Evolutionary conservation across 2,329 filamentous ascomycete species (phyloP), one percentile per base, ranked within the genome.

Genomic region (Alternaria sp.): DNA sequence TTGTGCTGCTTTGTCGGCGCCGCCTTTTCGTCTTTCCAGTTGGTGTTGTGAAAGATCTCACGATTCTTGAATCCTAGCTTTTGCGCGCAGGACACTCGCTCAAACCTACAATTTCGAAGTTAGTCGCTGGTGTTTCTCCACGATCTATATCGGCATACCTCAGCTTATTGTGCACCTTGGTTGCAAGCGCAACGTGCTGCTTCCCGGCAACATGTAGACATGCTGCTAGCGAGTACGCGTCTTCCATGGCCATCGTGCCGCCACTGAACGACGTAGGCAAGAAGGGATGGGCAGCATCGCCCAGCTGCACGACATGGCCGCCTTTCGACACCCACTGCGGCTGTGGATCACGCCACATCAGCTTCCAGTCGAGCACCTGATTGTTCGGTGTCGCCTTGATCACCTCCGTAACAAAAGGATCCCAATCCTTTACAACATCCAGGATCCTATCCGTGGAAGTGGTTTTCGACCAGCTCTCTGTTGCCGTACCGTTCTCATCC

Each of bases 281-380:
- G 69, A 85, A 84, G 0, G 83, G 79, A 63, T 86, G 84, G 52
- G 84, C 85, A 59, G 81, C 82, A 67, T 86, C 85, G 2, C 84
- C 84, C 2, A 86, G 74, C 47, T 85, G 82, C 17, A 55, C 28
- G 19, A 59, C 50, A 7, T 43, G 50, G 7, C 57, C 57, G 11
- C 28, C 40, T 54, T 47, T 47, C 6, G 57, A 84, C 4, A 84
- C 75, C 84, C 84, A 86, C 0, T 79, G 81, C 0, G 82, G 80
- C 19, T 83, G 77, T 1, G 83, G 84, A 64, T 85, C 81, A 51
- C 84, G 78, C 65, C 83, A 85, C 62, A 83, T 83, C 40, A 86
- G 82, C 64, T 84, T 84, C 83, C 83, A 86, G 70, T 85, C 82
- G 6, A 86, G 74, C 23, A 81, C 54, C 5, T 52, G 36, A 23